Base-by-base conservation (phyloP, 257 asterid species). In the Lycium ferocissimum region DNA sequence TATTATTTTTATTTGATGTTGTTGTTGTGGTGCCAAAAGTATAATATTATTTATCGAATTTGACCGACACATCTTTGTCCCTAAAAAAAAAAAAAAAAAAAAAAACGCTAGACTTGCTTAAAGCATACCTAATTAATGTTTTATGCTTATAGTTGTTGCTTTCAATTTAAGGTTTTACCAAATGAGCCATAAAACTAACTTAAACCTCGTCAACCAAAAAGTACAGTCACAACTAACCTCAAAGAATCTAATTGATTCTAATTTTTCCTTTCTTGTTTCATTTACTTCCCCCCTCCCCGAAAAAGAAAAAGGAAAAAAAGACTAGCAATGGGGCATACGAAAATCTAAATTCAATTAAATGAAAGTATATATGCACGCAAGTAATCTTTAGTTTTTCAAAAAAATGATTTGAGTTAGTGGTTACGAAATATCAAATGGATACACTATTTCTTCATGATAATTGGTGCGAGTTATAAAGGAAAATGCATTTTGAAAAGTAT, bases 31-130 rank as follows among this genome's bases (percentile, higher is more conserved):
- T 71, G 6, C 37, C 56, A 63, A 63, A 20, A 61, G 5, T 22
- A 22, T 12, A 10, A 1, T 22, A 9, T 20, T 20, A 14, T 22
- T 63, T 26, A 67, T 67, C 20, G 35, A 40, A 13, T 35, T 67
- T 67, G 75, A 67, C 75, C 75, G 75, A 67, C 49, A 76, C 62
- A 76, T 75, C 8, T 49, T 49, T 22, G 45, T 75, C 62, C 45
- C 45, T 13, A 49, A 43, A 12, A 75, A 75, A 75, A 47, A 47
- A 43, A 12, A 75, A 75, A 75, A 47, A 47, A 2, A 7, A 3
- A 22, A 20, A 73, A 0, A 26, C 33, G 20, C 0, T 6, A 20
- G 4, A 47, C 3, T 47, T 47, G 9, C 20, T 47, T 22, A 20
- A 76, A 51, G 45, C 81, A 26, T 75, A 75, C 13, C 43, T 49